Evolutionary conservation across 2,329 filamentous ascomycete genomes (phyloP), one percentile per base, ranked within the genome.

Genomic region (Fusarium sacchari): DNA sequence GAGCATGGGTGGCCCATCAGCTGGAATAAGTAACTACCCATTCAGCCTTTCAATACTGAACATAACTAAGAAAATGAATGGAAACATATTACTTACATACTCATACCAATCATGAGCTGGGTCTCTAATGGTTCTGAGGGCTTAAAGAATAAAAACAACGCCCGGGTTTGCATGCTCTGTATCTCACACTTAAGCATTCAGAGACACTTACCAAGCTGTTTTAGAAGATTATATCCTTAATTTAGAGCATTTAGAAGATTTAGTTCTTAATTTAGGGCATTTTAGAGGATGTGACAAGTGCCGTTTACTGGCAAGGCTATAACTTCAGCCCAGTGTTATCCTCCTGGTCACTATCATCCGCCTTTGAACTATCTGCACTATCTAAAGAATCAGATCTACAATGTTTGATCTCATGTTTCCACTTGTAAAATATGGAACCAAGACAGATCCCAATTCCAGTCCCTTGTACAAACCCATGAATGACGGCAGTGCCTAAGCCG

Each of bases 401-500:
- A 18, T 15, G 8, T 10, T 59, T 62, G 6, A 1, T 3, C 44
- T 32, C 15, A 18, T 18, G 24, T 30, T 58, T 58, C 10, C 20
- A 53, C 36, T 37, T 26, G 11, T 14, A 32, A 34, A 42, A 39
- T 44, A 56, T 56, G 30, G 32, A 17, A 10, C 36, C 32, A 22
- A 55, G 52, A 3, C 39, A 46, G 2, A 55, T 13, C 3, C 32
- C 28, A 20, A 47, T 43, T 1, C 50, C 63, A 12, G 34, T 34
- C 18, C 32, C 69, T 20, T 78, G 75, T 17, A 78, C 60, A 1
- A 55, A 65, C 3, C 68, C 67, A 3, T 76, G 37, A 5, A 80
- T 74, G 1, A 58, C 64, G 0, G 72, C 65, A 4, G 73, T 63
- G 3, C 79, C 79, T 18, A 74, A 78, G 2, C 82, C 82, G 0